Base-by-base conservation (phyloP, 306 rosid genomes). In the Quercus rubra region DNA sequence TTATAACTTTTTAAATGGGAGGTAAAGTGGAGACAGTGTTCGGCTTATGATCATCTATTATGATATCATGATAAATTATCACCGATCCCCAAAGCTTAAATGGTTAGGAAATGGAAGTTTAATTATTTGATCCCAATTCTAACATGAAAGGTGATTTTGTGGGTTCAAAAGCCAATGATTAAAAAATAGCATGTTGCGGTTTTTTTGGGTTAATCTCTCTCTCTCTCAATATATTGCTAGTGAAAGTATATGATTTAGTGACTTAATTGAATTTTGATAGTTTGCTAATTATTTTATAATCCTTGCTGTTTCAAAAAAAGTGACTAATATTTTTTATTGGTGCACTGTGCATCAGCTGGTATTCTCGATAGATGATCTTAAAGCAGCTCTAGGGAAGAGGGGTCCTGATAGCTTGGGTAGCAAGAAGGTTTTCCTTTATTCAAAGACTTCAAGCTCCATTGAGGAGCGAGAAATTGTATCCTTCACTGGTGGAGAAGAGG, bases 361-460 rank as follows among this genome's bases (percentile, higher is more conserved):
- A 71, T 85, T 94, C 82, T 71, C 85, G 46, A 21, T 85, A 7
- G 95, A 83, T 49, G 93, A 87, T 43, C 83, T 94, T 27, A 84
- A 87, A 77, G 87, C 87, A 28, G 91, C 97, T 70, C 81, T 95
- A 46, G 80, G 86, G 31, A 87, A 93, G 85, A 87, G 99, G 73
- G 99, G 99, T 43, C 99, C 98, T 49, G 99, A 95, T 83, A 90
- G 92, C 88, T 80, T 91, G 21, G 87, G 89, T 51, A 57, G 78
- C 76, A 88, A 79, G 90, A 91, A 88, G 74, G 77, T 95, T 33
- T 33, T 64, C 58, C 84, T 95, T 35, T 88, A 77, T 70, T 76
- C 62, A 9, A 43, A 67, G 21, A 75, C 55, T 30, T 74, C 83
- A 0, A 55, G 58, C 21, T 52, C 77, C 15, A n/a, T 43, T 6